A percentile compares a stretch with the other conserved stretches of the same genome.
Evolutionary conservation across 129 eudicot species (phyloP).

Genomic region (Lactuca sativa): DNA sequence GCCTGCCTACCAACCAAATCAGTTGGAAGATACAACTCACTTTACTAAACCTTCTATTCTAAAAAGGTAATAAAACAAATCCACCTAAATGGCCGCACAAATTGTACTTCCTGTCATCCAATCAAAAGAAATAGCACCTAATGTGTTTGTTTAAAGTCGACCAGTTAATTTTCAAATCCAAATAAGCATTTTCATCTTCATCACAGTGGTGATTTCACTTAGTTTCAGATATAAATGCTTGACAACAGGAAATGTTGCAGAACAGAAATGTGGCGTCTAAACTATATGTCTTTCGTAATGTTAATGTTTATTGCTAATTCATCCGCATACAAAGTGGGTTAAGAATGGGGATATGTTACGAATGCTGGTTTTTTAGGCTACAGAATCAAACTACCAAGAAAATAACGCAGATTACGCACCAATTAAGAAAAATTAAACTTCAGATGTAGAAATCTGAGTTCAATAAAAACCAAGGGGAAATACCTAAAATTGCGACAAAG

Average conservation of each 20-base stretch:
- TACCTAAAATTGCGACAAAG: constrained; percentile 97
- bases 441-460: constrained; percentile 3
- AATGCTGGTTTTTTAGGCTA: neutral
- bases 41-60: too few relatives aligned
- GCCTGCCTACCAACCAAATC: neutral
- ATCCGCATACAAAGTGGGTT: constrained; percentile 10
- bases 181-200: neutral
- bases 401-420: neutral
- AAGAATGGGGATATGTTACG: neutral
- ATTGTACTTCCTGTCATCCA: neutral
- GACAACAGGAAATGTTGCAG: neutral
- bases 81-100: neutral
- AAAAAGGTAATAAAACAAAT: neutral
- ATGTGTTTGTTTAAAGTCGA: neutral
- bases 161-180: neutral
- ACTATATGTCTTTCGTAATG: neutral
- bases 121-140: neutral
- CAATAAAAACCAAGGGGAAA: neutral
- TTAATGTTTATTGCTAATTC: neutral
- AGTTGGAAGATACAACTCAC: too few relatives aligned
- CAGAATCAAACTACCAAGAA: constrained; percentile 12
- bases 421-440: constrained; percentile 6
- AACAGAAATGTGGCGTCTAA: neutral
- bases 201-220: constrained; percentile 2
- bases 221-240: neutral